Evolutionary conservation across 106 monocot genomes (phyloP).

Genomic region (Gastrodia elata): DNA sequence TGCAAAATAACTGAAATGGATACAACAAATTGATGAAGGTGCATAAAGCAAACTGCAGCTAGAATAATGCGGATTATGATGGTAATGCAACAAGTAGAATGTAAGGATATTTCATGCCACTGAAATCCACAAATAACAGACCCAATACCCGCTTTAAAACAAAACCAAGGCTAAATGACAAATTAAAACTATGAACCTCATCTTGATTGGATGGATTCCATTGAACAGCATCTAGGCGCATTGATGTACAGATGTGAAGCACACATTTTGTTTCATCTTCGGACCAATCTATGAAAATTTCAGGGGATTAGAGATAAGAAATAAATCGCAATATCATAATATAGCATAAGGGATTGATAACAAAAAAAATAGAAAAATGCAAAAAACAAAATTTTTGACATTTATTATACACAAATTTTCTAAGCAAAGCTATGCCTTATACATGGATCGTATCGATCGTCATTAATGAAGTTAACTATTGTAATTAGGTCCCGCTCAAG

Average conservation of each 20-base stretch:
- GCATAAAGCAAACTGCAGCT: neutral
- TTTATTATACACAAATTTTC: too few relatives aligned
- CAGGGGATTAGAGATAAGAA: constrained; percentile 1
- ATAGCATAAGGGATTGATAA: neutral
- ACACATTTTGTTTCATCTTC: constrained; percentile 42
- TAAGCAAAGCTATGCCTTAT: too few relatives aligned
- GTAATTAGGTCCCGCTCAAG: too few relatives aligned
- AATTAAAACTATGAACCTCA: constrained; percentile 43
- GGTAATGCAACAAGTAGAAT: neutral
- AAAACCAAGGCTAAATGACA: neutral
- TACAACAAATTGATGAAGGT: neutral
- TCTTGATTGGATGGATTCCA: constrained; percentile 88
- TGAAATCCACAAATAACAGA: neutral
- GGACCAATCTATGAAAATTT: constrained; percentile 19
- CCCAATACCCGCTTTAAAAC: neutral
- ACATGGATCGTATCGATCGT: too few relatives aligned
- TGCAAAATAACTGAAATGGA: neutral
- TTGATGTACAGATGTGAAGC: constrained; percentile 41
- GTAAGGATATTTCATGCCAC: neutral
- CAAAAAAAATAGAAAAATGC: neutral
- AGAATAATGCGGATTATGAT: neutral
- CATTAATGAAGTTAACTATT: too few relatives aligned
- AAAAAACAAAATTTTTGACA: neutral
- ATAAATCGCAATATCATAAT: neutral
- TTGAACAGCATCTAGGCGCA: constrained; percentile 49